phyloP scores from a whole-genome alignment of 495 filamentous ascomycete species.

The Penicillium robsamsonii region DNA sequence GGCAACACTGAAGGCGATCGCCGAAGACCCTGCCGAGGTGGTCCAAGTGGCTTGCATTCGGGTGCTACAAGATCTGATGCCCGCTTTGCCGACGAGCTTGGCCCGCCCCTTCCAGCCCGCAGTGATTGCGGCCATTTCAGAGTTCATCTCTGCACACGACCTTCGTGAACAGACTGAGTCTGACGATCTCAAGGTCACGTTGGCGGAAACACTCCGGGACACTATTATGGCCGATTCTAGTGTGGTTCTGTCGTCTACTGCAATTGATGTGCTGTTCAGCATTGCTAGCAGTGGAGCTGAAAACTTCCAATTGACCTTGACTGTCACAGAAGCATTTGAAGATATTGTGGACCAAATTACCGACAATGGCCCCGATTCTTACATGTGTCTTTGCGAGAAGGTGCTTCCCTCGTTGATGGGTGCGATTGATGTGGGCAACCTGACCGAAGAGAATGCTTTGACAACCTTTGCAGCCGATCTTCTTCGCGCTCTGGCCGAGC shows the following conservation, averaged over 20 bases:
- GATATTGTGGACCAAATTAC: conserved; percentile 70
- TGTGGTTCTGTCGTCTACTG: conserved; percentile 66
- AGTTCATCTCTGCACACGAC: conserved; percentile 75
- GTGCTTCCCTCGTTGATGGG: conserved; percentile 83
- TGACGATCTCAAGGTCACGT: conserved; percentile 85
- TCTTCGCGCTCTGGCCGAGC: conserved; percentile 73
- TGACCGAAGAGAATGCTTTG: conserved; percentile 79
- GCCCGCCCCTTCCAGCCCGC: conserved; percentile 63
- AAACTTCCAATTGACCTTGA: conserved; percentile 80
- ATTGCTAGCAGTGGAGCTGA: conserved; percentile 82
- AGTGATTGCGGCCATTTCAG: conserved; percentile 72
- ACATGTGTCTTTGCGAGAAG: conserved; percentile 78
- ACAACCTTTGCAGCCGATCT: conserved; percentile 84
- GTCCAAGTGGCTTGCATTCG: conserved; percentile 91
- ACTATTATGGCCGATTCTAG: conserved; percentile 74
- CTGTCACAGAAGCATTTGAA: conserved; percentile 88
- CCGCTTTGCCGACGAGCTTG: conserved; percentile 50
- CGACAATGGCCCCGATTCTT: conserved; percentile 62
- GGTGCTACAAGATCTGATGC: conserved; percentile 78
- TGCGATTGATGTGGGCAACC: conserved; percentile 80
- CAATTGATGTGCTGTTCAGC: conserved; percentile 82
- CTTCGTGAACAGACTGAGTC: conserved; percentile 77
- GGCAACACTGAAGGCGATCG: conserved; percentile 70
- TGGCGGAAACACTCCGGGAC: conserved; percentile 83
- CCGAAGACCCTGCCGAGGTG: conserved; percentile 72